Evolutionary conservation across 78 protist genomes (phyloP).

Genomic region (Capsaspora owczarzaki): DNA sequence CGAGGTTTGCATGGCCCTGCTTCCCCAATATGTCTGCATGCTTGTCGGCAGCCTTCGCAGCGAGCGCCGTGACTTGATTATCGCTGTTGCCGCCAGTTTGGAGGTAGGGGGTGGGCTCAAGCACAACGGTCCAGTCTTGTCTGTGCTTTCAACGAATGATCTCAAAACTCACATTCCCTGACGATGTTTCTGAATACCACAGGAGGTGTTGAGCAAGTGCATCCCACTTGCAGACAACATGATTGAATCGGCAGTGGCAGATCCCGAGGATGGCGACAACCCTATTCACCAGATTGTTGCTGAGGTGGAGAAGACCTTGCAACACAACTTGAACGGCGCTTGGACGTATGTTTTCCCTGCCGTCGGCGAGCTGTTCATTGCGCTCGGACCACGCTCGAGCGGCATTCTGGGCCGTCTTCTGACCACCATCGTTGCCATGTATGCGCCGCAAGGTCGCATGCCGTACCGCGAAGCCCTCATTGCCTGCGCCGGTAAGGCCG

Average conservation of each 20-base stretch:
- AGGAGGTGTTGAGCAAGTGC: too few relatives aligned
- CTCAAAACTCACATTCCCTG: neutral
- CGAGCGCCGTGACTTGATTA: neutral
- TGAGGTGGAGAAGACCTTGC: neutral
- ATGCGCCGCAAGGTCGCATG: neutral
- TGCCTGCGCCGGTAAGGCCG: neutral
- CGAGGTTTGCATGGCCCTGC: neutral
- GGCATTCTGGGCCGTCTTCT: neutral
- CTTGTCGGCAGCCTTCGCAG: neutral
- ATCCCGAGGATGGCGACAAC: neutral
- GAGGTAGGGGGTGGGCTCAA: too few relatives aligned
- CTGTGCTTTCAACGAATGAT: too few relatives aligned
- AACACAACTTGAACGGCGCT: neutral
- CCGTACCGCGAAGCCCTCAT: neutral
- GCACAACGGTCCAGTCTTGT: too few relatives aligned
- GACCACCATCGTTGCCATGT: neutral
- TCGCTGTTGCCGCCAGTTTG: neutral
- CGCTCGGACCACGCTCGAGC: neutral
- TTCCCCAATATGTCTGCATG: neutral
- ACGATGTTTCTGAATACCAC: neutral
- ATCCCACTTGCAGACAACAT: too few relatives aligned
- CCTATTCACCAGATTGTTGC: neutral
- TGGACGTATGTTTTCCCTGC: neutral
- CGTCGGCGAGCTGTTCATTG: neutral
- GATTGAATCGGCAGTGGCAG: neutral